Percentiles rank a stretch among this genome's conserved stretches.
phyloP scores from a whole-genome alignment of 176 grass and related monocot species.

The Otatea glauca region DNA sequence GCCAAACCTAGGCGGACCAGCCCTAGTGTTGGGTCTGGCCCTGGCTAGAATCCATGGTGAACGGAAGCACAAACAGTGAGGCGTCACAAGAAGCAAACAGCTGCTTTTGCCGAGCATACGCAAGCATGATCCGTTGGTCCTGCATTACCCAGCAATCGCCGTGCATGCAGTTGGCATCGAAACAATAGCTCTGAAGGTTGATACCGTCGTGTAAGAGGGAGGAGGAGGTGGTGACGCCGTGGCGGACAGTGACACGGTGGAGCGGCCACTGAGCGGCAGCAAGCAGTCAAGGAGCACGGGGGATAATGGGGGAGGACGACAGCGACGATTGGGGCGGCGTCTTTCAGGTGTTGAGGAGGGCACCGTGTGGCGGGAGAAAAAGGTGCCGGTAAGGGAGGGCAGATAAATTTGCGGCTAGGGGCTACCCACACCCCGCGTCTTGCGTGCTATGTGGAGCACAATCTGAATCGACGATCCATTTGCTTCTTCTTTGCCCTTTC shows the following conservation, averaged over 20 bases:
- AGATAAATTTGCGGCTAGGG: too few relatives aligned
- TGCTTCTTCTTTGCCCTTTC: too few relatives aligned
- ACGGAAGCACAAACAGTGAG: background rate
- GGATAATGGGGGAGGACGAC: constrained; percentile 31
- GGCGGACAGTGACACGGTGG: constrained; percentile 8
- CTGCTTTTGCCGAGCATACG: background rate
- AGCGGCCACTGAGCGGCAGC: background rate
- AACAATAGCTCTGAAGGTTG: background rate
- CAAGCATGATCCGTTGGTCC: background rate
- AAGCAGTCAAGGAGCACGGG: background rate
- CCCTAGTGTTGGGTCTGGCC: too few relatives aligned
- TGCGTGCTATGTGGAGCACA: too few relatives aligned
- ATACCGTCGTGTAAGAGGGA: background rate
- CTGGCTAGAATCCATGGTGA: background rate
- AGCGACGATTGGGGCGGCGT: background rate
- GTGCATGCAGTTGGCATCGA: background rate
- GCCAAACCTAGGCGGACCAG: too few relatives aligned
- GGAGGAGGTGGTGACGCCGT: background rate
- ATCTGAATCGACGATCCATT: too few relatives aligned
- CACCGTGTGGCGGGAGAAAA: background rate
- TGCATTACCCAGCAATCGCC: background rate
- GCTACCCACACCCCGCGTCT: too few relatives aligned
- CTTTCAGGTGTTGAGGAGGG: constrained; percentile 22
- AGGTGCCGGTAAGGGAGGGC: background rate
- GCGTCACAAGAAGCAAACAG: too few relatives aligned